Percentiles rank a stretch among this genome's conserved stretches.
Conservation (phyloP, 1,284 basidiomycete species). For the Pseudomicrostroma phylloplanum region DNA sequence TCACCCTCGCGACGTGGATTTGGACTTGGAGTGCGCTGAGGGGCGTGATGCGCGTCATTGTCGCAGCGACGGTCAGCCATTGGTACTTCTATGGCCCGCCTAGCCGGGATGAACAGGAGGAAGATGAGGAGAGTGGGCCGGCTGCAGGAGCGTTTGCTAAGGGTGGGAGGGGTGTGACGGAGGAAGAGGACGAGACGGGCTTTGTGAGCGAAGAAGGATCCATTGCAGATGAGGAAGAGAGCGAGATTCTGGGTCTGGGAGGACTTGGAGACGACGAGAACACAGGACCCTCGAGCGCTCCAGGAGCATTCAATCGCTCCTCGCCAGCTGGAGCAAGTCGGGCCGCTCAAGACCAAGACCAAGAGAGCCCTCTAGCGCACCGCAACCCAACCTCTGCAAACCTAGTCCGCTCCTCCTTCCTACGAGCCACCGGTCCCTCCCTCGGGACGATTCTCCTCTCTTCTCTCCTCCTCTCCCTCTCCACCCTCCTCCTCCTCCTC, state of each 20-base stretch:
- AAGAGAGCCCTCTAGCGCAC: slow-evolving; percentile 2
- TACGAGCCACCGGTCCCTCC: slow-evolving; percentile 71
- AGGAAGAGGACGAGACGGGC: slow-evolving; percentile 16
- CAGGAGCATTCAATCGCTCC: slow-evolving; percentile 2
- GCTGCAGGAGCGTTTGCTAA: neutral
- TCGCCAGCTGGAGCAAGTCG: slow-evolving; percentile 14
- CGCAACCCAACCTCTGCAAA: slow-evolving; percentile 49
- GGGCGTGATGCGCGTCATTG: slow-evolving; percentile 70
- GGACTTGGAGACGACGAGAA: neutral
- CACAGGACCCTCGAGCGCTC: neutral
- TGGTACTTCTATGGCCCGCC: slow-evolving; percentile 70
- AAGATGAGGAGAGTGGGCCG: neutral
- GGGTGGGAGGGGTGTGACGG: slow-evolving; percentile 1
- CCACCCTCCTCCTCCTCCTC: slow-evolving; percentile 55
- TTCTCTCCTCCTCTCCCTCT: slow-evolving; percentile 66
- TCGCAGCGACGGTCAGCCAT: slow-evolving; percentile 75
- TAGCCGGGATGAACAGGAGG: slow-evolving; percentile 56
- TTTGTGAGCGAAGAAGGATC: slow-evolving; percentile 3
- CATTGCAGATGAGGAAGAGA: slow-evolving; percentile 16
- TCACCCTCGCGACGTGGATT: slow-evolving; percentile 67
- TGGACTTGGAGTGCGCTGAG: slow-evolving; percentile 86
- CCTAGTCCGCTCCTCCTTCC: slow-evolving; percentile 69
- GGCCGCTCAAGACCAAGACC: slow-evolving; percentile 12
- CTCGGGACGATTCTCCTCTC: slow-evolving; percentile 72
- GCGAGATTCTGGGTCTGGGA: slow-evolving; percentile 5